These are phyloP conservation scores for Reticulascus tulasneorum DNA, from an alignment of 2,329 filamentous ascomycete genomes.

Conservation along the genomic window DNA sequence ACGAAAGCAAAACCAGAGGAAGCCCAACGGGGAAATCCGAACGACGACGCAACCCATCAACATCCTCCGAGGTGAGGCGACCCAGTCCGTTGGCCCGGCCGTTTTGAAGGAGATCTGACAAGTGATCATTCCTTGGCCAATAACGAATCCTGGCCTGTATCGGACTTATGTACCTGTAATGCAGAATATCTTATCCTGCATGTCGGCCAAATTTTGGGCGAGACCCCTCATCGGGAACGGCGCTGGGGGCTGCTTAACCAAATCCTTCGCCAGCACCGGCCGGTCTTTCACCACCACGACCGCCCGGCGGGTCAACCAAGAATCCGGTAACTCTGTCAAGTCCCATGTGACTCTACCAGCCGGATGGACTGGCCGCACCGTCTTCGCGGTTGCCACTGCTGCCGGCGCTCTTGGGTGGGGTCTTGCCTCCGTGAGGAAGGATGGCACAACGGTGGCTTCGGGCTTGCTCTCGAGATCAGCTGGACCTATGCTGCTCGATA, in stretches of 20 bases:
- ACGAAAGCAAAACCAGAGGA: too few species aligned
- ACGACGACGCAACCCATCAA: conserved; percentile 12
- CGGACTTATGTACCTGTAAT: conserved; percentile 3
- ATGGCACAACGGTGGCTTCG: conserved; percentile 4
- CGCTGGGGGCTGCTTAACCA: conserved; percentile 8
- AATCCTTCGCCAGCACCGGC: conserved; percentile 6
- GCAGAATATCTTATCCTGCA: conserved; percentile 17
- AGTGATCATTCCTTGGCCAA: conserved; percentile 5
- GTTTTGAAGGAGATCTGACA: conserved; percentile 2
- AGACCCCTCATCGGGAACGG: conserved; percentile 21
- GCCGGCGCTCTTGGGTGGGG: conserved; percentile 39
- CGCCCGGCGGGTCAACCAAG: conserved; percentile 10
- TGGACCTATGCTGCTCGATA: conserved; percentile 23
- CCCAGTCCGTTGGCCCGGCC: conserved; percentile 7
- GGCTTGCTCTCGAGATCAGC: conserved; percentile 14
- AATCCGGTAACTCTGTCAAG: not conserved
- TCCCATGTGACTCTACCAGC: conserved; percentile 5
- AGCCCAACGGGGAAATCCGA: too few species aligned
- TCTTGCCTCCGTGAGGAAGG: conserved; percentile 24
- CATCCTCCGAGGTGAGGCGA: conserved; percentile 4
- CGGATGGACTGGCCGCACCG: conserved; percentile 27
- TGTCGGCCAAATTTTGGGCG: conserved; percentile 23
- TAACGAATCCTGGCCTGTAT: conserved; percentile 2
- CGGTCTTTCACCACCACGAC: conserved; percentile 19
- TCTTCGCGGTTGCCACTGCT: conserved; percentile 33